A percentile compares a stretch with the other conserved stretches of the same genome.
phyloP scores from a whole-genome alignment of 257 asterid genomes.

The Petrea volubilis region DNA sequence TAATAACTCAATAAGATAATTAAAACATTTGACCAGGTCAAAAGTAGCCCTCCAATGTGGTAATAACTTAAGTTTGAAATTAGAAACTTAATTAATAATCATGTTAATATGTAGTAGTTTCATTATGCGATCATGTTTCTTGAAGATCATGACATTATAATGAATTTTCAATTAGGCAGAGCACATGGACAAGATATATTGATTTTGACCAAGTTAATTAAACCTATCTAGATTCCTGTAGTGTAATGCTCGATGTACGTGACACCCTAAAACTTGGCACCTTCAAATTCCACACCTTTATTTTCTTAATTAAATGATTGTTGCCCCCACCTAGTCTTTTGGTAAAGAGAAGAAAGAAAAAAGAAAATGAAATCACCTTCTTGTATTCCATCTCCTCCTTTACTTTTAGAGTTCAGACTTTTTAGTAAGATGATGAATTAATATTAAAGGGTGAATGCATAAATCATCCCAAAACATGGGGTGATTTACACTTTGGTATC shows the following conservation, averaged over 20 bases:
- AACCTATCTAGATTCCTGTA: constrained; percentile 1
- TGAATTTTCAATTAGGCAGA: constrained; percentile 29
- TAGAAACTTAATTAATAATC: too few relatives aligned
- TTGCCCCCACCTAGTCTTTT: too few relatives aligned
- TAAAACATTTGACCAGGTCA: neutral
- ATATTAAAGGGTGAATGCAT: too few relatives aligned
- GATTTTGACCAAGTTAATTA: constrained; percentile 23
- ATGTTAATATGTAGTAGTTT: neutral
- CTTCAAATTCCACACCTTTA: neutral
- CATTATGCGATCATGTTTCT: constrained; percentile 8
- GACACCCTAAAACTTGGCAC: constrained; percentile 17
- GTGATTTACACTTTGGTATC: too few relatives aligned
- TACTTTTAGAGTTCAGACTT: too few relatives aligned
- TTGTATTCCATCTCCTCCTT: too few relatives aligned
- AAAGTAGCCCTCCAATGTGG: neutral
- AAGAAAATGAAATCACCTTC: too few relatives aligned
- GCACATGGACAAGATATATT: constrained; percentile 57
- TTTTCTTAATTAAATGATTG: constrained; percentile 14
- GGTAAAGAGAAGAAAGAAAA: too few relatives aligned
- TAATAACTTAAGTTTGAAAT: neutral
- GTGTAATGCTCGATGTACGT: constrained; percentile 34
- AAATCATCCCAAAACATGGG: too few relatives aligned
- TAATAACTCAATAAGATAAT: neutral
- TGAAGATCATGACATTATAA: neutral
- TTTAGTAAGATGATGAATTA: too few relatives aligned